Conservation (phyloP, 306 rosid genomes). For the Amphicarpaea edgeworthii region DNA sequence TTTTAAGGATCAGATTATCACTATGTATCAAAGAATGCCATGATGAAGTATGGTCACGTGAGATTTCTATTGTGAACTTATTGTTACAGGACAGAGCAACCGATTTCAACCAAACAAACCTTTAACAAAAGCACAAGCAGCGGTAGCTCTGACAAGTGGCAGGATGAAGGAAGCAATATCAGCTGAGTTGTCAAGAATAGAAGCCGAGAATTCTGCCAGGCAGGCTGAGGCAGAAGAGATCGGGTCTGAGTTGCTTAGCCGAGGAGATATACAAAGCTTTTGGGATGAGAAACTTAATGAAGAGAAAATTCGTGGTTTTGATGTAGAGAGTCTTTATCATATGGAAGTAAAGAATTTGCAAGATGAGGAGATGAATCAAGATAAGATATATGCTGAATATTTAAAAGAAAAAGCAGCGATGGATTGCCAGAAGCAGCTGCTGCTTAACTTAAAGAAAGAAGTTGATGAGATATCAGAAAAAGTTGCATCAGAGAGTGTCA, state of each 20-base stretch:
- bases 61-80: constrained; percentile 28
- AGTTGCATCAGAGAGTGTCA: constrained; percentile 67
- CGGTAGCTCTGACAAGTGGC: constrained; percentile 82
- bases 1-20: constrained; percentile 27
- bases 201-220: constrained; percentile 67
- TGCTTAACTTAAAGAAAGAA: constrained; percentile 75
- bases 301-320: constrained; percentile 68
- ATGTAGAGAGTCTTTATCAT: constrained; percentile 68
- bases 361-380: constrained; percentile 68
- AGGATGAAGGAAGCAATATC: constrained; percentile 69
- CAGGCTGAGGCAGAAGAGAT: constrained; percentile 73
- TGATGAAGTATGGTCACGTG: not conserved
- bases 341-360: constrained; percentile 64
- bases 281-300: constrained; percentile 77
- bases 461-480: constrained; percentile 77
- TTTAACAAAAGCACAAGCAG: constrained; percentile 87
- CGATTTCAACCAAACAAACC: constrained; percentile 93
- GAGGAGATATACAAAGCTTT: constrained; percentile 76
- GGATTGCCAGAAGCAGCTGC: constrained; percentile 87
- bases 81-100: constrained; percentile 83
- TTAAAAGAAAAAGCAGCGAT: constrained; percentile 79
- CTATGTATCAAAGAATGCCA: constrained; percentile 20
- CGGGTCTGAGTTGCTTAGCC: constrained; percentile 72
- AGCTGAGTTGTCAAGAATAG: constrained; percentile 70
- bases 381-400: constrained; percentile 57